phyloP scores from a whole-genome alignment of 169 alveolate species.

The Babesia microti region DNA sequence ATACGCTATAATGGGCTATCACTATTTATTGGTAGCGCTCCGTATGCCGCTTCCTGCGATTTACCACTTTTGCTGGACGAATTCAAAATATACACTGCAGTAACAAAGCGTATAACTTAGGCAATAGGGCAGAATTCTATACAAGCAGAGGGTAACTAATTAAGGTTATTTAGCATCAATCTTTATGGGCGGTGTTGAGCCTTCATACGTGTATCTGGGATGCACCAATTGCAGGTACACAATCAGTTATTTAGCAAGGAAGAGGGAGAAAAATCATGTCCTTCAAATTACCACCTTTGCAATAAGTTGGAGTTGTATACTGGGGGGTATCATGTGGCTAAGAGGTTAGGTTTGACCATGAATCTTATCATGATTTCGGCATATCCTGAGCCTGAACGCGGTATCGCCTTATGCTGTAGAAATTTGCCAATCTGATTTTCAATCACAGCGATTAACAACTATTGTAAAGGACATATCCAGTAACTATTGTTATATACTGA shows the following conservation, averaged over 20 bases:
- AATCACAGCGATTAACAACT: too few species aligned
- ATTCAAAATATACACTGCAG: constrained; percentile 52
- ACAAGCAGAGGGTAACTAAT: constrained; percentile 50
- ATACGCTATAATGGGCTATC: constrained; percentile 56
- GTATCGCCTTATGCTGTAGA: constrained; percentile 40
- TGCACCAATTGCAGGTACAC: constrained; percentile 72
- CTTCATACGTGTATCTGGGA: constrained; percentile 70
- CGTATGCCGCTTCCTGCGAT: constrained; percentile 65
- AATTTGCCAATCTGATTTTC: constrained; percentile 37
- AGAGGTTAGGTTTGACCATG: constrained; percentile 24
- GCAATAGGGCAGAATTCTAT: constrained; percentile 46
- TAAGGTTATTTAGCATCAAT: too few species aligned
- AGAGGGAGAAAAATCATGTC: constrained; percentile 65
- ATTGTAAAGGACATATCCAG: too few species aligned
- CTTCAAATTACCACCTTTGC: constrained; percentile 75
- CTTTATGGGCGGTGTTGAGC: constrained; percentile 67
- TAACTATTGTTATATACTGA: too few species aligned
- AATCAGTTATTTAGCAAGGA: constrained; percentile 37
- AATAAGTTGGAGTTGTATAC: constrained; percentile 60
- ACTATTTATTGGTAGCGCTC: constrained; percentile 70
- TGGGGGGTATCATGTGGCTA: constrained; percentile 40
- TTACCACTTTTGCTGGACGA: constrained; percentile 72
- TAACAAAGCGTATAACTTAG: constrained; percentile 9
- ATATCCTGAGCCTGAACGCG: constrained; percentile 42
- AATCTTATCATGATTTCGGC: constrained; percentile 42